A percentile compares a stretch with the other conserved stretches of the same genome.
These are phyloP conservation scores for Trifolium pratense DNA, from an alignment of 306 rosid species.

Conservation along the genomic window DNA sequence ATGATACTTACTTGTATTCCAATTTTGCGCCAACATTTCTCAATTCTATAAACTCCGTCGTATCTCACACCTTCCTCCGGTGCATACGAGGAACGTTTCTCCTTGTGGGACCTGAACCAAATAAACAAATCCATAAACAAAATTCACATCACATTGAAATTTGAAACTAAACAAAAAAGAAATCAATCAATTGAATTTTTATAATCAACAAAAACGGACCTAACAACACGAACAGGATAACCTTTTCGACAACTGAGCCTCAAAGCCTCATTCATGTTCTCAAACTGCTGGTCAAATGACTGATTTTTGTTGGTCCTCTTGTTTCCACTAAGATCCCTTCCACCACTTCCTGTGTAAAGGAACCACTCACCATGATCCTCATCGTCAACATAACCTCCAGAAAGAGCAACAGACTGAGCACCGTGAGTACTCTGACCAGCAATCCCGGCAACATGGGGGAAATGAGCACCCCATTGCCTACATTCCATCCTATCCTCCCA, in stretches of 20 bases:
- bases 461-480: conserved; percentile 79
- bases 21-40: conserved; percentile 83
- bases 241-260: conserved; percentile 69
- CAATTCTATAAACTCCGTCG: conserved; percentile 81
- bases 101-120: conserved; percentile 69
- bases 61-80: conserved; percentile 74
- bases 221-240: conserved; percentile 85
- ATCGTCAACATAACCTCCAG: conserved; percentile 75
- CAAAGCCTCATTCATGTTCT: conserved; percentile 63
- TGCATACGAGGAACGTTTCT: conserved; percentile 83
- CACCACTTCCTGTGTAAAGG: conserved; percentile 86
- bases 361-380: conserved; percentile 96
- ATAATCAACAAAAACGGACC: conserved; percentile 47
- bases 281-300: conserved; percentile 77
- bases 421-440: conserved; percentile 73
- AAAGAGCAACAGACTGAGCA: conserved; percentile 77
- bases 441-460: conserved; percentile 79
- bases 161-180: neutral
- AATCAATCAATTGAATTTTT: neutral
- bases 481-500: conserved; percentile 75
- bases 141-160: conserved; percentile 4
- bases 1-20: conserved; percentile 69
- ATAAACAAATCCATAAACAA: neutral
- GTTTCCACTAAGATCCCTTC: conserved; percentile 76
- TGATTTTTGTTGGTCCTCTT: conserved; percentile 63